phyloP scores from a whole-genome alignment of 73 alveolate genomes.

The Tetrahymena thermophila region DNA sequence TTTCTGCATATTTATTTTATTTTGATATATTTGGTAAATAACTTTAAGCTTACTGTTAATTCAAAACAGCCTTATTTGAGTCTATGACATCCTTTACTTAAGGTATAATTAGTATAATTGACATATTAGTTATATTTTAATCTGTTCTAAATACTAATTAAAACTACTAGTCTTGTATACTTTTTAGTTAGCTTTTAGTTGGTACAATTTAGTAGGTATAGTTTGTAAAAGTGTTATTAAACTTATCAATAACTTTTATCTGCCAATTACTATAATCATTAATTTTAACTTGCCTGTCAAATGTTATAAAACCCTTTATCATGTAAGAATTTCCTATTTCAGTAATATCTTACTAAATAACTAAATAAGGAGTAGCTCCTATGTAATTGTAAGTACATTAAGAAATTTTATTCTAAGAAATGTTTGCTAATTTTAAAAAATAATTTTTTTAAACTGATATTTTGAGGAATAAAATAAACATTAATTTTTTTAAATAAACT shows the following conservation, averaged over 20 bases:
- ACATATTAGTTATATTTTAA: not conserved
- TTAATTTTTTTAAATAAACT: no score
- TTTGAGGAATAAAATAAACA: no score
- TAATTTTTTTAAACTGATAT: no score
- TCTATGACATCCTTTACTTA: not conserved
- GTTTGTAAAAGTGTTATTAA: not conserved
- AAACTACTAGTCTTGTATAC: not conserved
- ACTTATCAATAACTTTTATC: not conserved
- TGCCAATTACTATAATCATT: not conserved
- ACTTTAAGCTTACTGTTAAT: not conserved
- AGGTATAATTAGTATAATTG: not conserved
- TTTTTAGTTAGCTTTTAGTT: not conserved
- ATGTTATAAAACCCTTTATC: not conserved
- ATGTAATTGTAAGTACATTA: not conserved
- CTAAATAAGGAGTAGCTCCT: not conserved
- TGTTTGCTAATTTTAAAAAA: not conserved
- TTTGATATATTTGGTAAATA: not conserved
- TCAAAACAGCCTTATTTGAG: not conserved
- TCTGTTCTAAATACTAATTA: not conserved
- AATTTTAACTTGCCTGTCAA: not conserved
- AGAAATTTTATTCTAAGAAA: not conserved
- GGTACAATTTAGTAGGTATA: not conserved
- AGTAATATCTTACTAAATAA: not conserved
- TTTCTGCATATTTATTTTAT: not conserved
- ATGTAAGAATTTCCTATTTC: not conserved